These are phyloP conservation scores for Cystobasidiaceae sp. DNA, from an alignment of 1,284 basidiomycete genomes.

Conservation along the genomic window DNA sequence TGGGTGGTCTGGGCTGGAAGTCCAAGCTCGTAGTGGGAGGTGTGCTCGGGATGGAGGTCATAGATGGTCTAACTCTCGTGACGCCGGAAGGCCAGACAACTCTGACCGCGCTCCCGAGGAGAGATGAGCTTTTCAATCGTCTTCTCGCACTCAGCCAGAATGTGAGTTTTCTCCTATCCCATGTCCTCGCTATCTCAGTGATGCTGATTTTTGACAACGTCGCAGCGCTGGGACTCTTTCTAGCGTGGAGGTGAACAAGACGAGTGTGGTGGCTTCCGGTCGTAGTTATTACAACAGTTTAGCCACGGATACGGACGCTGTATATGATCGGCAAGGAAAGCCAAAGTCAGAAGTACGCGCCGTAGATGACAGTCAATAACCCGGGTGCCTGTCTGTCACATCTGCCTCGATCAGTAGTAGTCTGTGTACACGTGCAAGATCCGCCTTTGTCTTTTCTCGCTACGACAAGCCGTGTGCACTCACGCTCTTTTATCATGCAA, in stretches of 20 bases:
- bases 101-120: constrained; percentile 44
- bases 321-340: too few relatives aligned
- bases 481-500: neutral
- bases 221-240: constrained; percentile 27
- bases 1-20: constrained; percentile 47
- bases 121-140: constrained; percentile 47
- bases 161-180: neutral
- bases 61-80: constrained; percentile 33
- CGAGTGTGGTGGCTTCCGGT: too few relatives aligned
- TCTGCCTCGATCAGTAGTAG: too few relatives aligned
- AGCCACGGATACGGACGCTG: too few relatives aligned
- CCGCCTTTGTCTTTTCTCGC: too few relatives aligned
- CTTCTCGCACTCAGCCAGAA: constrained; percentile 37
- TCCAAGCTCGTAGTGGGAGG: constrained; percentile 42
- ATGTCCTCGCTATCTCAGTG: neutral
- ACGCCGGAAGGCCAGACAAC: constrained; percentile 40
- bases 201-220: neutral
- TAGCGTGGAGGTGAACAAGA: neutral
- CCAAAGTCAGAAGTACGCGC: too few relatives aligned
- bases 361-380: too few relatives aligned
- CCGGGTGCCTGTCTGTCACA: too few relatives aligned
- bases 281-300: too few relatives aligned
- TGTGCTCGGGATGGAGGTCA: constrained; percentile 33
- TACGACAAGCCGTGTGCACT: neutral
- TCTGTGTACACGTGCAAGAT: too few relatives aligned